Percentiles rank a stretch among this genome's conserved stretches.
Evolutionary conservation across 495 filamentous ascomycete species (phyloP).

Genomic region (Penicillium tannophilum): DNA sequence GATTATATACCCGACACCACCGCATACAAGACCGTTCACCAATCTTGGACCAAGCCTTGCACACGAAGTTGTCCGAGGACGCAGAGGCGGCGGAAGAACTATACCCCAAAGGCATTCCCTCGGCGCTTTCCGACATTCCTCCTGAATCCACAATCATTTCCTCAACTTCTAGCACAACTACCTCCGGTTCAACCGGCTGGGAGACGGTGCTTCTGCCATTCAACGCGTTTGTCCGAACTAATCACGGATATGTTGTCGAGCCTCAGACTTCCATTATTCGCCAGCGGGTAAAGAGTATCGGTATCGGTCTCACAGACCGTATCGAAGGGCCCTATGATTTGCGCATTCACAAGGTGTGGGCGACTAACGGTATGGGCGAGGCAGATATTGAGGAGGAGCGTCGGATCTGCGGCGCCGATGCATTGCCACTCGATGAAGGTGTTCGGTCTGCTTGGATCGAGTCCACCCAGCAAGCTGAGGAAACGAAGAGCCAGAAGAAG

Average conservation of each 20-base stretch:
- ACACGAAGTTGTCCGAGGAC: constrained; percentile 21
- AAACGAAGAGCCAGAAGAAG: constrained; percentile 11
- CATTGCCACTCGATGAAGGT: constrained; percentile 46
- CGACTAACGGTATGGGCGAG: constrained; percentile 50
- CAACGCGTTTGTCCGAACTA: constrained; percentile 92
- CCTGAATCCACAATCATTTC: constrained; percentile 44
- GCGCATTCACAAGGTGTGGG: constrained; percentile 83
- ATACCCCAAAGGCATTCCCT: constrained; percentile 35
- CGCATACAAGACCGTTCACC: constrained; percentile 31
- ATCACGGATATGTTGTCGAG: constrained; percentile 85
- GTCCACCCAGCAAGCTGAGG: constrained; percentile 1
- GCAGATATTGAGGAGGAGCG: constrained; percentile 43
- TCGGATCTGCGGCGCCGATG: constrained; percentile 45
- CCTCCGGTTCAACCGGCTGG: constrained; percentile 73
- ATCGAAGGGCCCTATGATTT: constrained; percentile 85
- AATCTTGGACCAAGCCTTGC: constrained; percentile 12
- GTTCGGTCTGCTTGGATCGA: constrained; percentile 36
- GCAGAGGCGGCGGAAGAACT: constrained; percentile 25
- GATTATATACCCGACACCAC: constrained; percentile 74
- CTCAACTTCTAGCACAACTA: constrained; percentile 32
- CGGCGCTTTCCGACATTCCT: constrained; percentile 43
- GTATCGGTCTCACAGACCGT: constrained; percentile 86
- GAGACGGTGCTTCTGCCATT: constrained; percentile 89
- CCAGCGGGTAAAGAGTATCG: constrained; percentile 80
- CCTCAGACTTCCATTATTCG: constrained; percentile 85